phyloP scores from a whole-genome alignment of 192 early-diverging fungal species.

The Allomyces javanicus region DNA sequence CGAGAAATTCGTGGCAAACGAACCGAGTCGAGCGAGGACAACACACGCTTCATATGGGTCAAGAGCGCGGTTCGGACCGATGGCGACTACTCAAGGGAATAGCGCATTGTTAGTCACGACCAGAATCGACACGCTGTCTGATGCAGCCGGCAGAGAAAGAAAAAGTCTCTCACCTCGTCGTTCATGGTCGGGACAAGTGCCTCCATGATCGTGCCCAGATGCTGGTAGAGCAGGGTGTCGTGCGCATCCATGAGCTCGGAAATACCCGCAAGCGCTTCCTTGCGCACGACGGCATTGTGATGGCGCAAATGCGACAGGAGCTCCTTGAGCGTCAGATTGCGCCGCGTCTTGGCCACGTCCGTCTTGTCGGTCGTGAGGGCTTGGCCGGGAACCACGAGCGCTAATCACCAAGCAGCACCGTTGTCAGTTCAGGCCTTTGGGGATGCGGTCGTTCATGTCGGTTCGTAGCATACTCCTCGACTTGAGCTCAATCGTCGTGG shows the following conservation, averaged over 20 bases:
- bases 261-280: conserved; percentile 25
- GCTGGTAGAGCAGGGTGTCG: conserved; percentile 10
- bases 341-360: conserved; percentile 42
- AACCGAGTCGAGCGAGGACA: no score
- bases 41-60: no score
- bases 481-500: conserved; percentile 66
- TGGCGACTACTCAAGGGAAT: no score
- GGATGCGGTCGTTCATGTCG: not conserved
- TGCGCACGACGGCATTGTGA: conserved; percentile 39
- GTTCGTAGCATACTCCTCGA: conserved; percentile 18
- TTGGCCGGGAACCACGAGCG: conserved; percentile 51
- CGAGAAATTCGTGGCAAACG: no score
- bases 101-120: no score
- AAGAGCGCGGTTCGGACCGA: no score
- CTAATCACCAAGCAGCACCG: not conserved
- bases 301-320: conserved; percentile 55
- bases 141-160: not conserved
- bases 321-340: conserved; percentile 57
- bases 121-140: no score
- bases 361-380: conserved; percentile 59
- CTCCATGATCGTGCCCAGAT: conserved; percentile 25
- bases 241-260: conserved; percentile 20
- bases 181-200: conserved; percentile 18
- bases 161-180: conserved; percentile 12
- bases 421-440: not conserved